Evolutionary conservation across 2,329 filamentous ascomycete genomes (phyloP).

Genomic region (Xylariales sp.): DNA sequence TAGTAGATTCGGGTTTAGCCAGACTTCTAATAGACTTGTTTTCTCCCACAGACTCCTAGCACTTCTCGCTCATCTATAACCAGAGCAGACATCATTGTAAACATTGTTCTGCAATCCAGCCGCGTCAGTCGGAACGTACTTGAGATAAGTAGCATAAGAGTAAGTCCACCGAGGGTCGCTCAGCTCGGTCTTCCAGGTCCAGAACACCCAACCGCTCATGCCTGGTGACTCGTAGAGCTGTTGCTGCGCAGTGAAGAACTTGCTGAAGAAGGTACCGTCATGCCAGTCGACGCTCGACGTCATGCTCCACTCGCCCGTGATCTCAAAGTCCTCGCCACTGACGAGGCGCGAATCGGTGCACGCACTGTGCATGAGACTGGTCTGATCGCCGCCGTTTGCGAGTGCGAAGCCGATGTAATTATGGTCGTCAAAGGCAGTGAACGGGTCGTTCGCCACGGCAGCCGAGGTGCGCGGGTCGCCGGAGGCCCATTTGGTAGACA

Average conservation of each 20-base stretch:
- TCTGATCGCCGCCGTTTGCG: slow-evolving; percentile 11
- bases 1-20: no score
- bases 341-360: slow-evolving; percentile 18
- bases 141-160: slow-evolving; percentile 16
- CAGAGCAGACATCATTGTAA: slow-evolving; percentile 19
- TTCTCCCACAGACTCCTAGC: not conserved
- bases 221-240: slow-evolving; percentile 20
- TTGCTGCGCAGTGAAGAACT: slow-evolving; percentile 19
- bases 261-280: slow-evolving; percentile 15
- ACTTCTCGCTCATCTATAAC: slow-evolving; percentile 8
- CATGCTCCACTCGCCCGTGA: slow-evolving; percentile 22
- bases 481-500: slow-evolving; percentile 49
- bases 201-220: slow-evolving; percentile 19
- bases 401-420: slow-evolving; percentile 46
- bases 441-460: slow-evolving; percentile 37
- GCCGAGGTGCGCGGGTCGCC: slow-evolving; percentile 42
- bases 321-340: slow-evolving; percentile 13
- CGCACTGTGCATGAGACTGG: slow-evolving; percentile 17
- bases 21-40: no score
- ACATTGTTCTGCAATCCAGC: slow-evolving; percentile 17
- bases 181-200: slow-evolving; percentile 20
- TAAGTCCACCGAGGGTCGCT: slow-evolving; percentile 19
- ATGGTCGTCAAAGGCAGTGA: slow-evolving; percentile 50
- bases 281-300: slow-evolving; percentile 14
- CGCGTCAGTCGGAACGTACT: slow-evolving; percentile 15